A percentile compares a stretch with the other conserved stretches of the same genome.
These are phyloP conservation scores for Olyra latifolia DNA, from an alignment of 176 grass and related monocot genomes.

Conservation along the genomic window DNA sequence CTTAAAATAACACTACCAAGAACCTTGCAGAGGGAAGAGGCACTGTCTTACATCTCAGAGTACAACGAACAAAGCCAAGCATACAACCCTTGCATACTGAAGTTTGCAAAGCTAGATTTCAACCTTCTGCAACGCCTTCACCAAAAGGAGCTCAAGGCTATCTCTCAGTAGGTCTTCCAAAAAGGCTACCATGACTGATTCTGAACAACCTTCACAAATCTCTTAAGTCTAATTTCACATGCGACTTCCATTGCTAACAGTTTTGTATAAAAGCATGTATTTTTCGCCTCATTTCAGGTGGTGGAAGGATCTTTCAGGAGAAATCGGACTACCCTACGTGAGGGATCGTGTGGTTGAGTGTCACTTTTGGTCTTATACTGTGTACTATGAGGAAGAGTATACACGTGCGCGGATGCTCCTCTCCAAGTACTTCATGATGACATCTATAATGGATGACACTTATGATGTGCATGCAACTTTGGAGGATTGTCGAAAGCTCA, in stretches of 20 bases:
- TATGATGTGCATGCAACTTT: slow-evolving; percentile 47
- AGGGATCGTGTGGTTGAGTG: slow-evolving; percentile 43
- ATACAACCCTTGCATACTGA: neutral
- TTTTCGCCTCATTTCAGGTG: slow-evolving; percentile 30
- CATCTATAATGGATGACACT: slow-evolving; percentile 48
- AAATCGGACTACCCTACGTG: slow-evolving; percentile 9
- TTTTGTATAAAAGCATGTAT: neutral
- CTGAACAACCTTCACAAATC: neutral
- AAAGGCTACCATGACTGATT: too few species aligned
- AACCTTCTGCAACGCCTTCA: slow-evolving; percentile 17
- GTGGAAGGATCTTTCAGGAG: slow-evolving; percentile 36
- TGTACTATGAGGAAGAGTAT: slow-evolving; percentile 34
- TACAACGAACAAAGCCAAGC: neutral
- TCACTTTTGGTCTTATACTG: slow-evolving; percentile 32
- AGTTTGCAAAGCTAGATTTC: slow-evolving; percentile 39
- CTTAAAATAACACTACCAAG: slow-evolving; percentile 20
- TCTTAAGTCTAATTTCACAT: too few species aligned
- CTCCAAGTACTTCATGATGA: slow-evolving; percentile 3
- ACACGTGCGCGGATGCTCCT: slow-evolving; percentile 33
- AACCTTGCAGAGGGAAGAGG: neutral
- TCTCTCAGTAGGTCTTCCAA: slow-evolving; percentile 8
- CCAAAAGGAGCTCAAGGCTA: slow-evolving; percentile 4
- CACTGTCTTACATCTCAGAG: neutral
- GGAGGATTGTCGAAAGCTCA: slow-evolving; percentile 33
- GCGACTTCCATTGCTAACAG: neutral